Conservation (phyloP, 768 basidiomycete species). For the Termitomyces sp. region DNA sequence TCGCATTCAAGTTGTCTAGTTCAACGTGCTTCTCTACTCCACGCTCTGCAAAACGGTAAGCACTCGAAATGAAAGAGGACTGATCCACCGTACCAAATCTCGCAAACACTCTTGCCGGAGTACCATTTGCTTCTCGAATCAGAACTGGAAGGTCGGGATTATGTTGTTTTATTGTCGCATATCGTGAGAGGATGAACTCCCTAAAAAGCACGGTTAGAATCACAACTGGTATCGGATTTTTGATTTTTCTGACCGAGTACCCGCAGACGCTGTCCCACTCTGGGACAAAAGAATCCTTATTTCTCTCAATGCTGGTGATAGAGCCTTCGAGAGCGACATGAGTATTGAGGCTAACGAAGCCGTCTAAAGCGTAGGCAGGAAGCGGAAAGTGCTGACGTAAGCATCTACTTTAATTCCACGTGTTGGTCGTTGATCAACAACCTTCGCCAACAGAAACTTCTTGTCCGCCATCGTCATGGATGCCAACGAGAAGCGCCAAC, state of each 20-base stretch:
- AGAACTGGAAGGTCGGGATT: constrained; percentile 85
- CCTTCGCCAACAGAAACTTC: constrained; percentile 23
- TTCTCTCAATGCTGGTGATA: constrained; percentile 77
- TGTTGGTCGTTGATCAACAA: constrained; percentile 16
- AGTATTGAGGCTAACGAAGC: constrained; percentile 3
- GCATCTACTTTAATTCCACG: constrained; percentile 16
- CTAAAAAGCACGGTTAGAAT: constrained; percentile 30
- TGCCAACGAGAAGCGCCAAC: constrained; percentile 50
- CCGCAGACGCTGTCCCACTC: constrained; percentile 67
- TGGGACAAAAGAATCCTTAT: constrained; percentile 80
- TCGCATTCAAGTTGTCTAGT: constrained; percentile 66
- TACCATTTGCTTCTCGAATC: constrained; percentile 74
- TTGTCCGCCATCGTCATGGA: constrained; percentile 31
- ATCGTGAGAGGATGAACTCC: constrained; percentile 73
- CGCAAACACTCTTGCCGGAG: constrained; percentile 79
- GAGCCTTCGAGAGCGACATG: constrained; percentile 67
- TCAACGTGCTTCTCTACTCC: constrained; percentile 80
- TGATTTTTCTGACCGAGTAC: constrained; percentile 54
- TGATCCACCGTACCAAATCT: constrained; percentile 63
- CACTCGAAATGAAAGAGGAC: constrained; percentile 2
- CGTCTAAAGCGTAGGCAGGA: constrained; percentile 1
- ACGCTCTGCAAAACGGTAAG: constrained; percentile 43
- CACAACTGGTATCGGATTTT: neutral
- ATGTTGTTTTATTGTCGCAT: constrained; percentile 70
- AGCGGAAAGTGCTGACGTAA: constrained; percentile 27